Conservation (phyloP, 129 eudicot species). For the Scalesia atractyloides region DNA sequence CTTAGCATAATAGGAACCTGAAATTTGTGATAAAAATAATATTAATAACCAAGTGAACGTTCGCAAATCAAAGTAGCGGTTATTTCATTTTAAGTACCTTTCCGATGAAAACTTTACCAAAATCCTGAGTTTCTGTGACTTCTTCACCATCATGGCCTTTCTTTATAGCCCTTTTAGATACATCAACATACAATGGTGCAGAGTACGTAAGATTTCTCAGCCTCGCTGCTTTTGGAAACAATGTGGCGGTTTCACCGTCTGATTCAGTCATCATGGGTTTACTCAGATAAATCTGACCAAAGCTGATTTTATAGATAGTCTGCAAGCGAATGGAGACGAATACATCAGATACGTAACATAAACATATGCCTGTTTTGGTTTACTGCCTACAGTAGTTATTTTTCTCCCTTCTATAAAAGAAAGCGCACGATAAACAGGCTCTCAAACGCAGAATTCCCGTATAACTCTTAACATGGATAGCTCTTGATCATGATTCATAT, state of each 20-base stretch:
- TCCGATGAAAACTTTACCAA: slow-evolving; percentile 83
- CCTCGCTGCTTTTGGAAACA: slow-evolving; percentile 97
- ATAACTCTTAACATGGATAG: not conserved
- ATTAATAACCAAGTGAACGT: not conserved
- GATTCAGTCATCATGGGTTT: slow-evolving; percentile 99
- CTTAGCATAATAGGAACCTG: slow-evolving; percentile 98
- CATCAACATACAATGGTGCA: slow-evolving; percentile 95
- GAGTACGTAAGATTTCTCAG: slow-evolving; percentile 89
- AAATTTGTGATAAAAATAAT: not conserved
- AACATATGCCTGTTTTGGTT: not conserved
- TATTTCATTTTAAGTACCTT: slow-evolving; percentile 49
- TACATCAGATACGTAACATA: slow-evolving; percentile 6
- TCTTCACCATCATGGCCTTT: slow-evolving; percentile 99
- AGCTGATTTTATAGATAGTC: slow-evolving; percentile 86
- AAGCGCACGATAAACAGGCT: not conserved
- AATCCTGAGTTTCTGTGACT: slow-evolving; percentile 81
- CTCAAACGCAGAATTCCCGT: not conserved
- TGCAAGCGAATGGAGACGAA: slow-evolving; percentile 41
- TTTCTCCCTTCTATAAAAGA: not conserved
- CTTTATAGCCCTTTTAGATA: slow-evolving; percentile 73
- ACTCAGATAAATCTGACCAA: slow-evolving; percentile 86
- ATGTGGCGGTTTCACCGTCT: slow-evolving; percentile 93
- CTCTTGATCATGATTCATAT: not conserved
- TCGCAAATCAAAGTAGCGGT: not conserved
- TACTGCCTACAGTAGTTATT: not conserved